These are phyloP conservation scores for Chaetomium strumarium DNA, from an alignment of 2,329 filamentous ascomycete species.

Conservation along the genomic window DNA sequence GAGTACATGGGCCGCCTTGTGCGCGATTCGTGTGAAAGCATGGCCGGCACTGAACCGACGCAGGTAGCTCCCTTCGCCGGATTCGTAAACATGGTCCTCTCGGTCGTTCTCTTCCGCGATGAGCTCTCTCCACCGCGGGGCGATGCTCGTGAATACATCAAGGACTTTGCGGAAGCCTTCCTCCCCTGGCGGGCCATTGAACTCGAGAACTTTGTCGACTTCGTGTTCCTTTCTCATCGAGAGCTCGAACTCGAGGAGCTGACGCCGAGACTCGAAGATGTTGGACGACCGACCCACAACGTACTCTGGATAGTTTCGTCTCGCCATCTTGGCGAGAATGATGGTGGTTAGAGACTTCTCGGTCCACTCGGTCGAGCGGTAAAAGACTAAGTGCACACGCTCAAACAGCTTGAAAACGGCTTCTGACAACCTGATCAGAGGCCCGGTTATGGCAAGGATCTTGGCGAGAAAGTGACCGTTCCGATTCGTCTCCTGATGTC, in stretches of 20 bases:
- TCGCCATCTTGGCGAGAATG: slow-evolving; percentile 84
- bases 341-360: slow-evolving; percentile 95
- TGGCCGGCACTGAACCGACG: slow-evolving; percentile 86
- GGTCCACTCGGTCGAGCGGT: slow-evolving; percentile 93
- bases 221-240: slow-evolving; percentile 75
- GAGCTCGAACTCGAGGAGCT: slow-evolving; percentile 83
- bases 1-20: slow-evolving; percentile 75
- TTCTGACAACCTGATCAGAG: slow-evolving; percentile 75
- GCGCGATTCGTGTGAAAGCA: slow-evolving; percentile 87
- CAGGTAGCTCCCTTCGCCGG: slow-evolving; percentile 81
- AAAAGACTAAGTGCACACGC: slow-evolving; percentile 91
- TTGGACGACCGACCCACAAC: slow-evolving; percentile 84
- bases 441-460: slow-evolving; percentile 70
- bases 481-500: slow-evolving; percentile 49
- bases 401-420: slow-evolving; percentile 77
- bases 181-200: slow-evolving; percentile 62
- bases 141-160: slow-evolving; percentile 65
- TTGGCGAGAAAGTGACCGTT: slow-evolving; percentile 71
- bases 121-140: slow-evolving; percentile 73
- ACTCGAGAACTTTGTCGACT: slow-evolving; percentile 77
- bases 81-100: slow-evolving; percentile 70
- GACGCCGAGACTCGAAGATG: slow-evolving; percentile 72
- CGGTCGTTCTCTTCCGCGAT: slow-evolving; percentile 70
- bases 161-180: slow-evolving; percentile 63
- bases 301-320: slow-evolving; percentile 82